Evolutionary conservation across 1,284 basidiomycete genomes (phyloP).

Genomic region (Malassezia sp.): DNA sequence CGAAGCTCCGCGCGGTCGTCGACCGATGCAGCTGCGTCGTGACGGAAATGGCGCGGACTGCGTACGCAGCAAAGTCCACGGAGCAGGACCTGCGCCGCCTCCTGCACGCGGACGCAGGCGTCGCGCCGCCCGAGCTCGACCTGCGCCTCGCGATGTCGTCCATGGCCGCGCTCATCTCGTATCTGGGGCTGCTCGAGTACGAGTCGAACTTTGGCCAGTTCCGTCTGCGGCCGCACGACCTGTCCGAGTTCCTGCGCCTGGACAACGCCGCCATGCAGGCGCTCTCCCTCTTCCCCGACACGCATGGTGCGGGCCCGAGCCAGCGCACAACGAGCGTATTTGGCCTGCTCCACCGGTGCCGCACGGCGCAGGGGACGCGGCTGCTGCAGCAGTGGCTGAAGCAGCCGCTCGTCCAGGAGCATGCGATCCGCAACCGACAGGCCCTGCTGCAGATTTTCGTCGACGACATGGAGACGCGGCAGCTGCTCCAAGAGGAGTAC

Average conservation of each 20-base stretch:
- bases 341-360: constrained; percentile 85
- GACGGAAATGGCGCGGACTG: constrained; percentile 74
- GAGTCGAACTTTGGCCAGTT: constrained; percentile 70
- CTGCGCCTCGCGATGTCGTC: constrained; percentile 69
- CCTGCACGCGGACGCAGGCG: constrained; percentile 48
- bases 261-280: constrained; percentile 89
- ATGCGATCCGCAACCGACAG: constrained; percentile 59
- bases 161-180: constrained; percentile 67
- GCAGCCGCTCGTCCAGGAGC: constrained; percentile 85
- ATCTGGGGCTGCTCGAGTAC: constrained; percentile 73
- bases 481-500: constrained; percentile 67
- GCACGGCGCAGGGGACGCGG: constrained; percentile 87
- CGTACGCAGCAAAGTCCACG: constrained; percentile 66
- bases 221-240: constrained; percentile 71
- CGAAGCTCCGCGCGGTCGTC: constrained; percentile 52
- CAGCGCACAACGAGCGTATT: constrained; percentile 56
- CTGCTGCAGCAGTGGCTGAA: constrained; percentile 87
- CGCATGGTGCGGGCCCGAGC: constrained; percentile 17
- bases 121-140: constrained; percentile 56
- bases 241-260: constrained; percentile 87
- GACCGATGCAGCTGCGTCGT: constrained; percentile 83
- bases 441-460: constrained; percentile 71
- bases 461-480: constrained; percentile 63
- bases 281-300: constrained; percentile 68
- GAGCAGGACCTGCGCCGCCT: constrained; percentile 74